phyloP scores from a whole-genome alignment of 108 stramenopile species.

The Fistulifera pelliculosa region DNA sequence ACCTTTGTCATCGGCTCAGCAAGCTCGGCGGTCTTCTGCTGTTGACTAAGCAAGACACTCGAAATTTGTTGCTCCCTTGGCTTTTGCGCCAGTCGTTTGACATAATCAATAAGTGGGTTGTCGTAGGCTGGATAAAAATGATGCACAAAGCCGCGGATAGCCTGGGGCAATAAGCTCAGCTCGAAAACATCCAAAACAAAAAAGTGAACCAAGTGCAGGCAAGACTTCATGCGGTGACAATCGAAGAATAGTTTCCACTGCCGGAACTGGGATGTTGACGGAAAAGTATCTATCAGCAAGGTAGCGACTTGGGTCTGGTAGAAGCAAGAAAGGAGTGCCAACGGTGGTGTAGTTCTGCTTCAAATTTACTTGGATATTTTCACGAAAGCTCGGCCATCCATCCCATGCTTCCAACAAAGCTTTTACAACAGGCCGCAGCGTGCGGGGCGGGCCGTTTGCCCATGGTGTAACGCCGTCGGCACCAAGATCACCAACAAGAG shows the following conservation, averaged over 20 bases:
- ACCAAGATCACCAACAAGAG: conserved; percentile 77
- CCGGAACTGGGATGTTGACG: conserved; percentile 60
- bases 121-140: conserved; percentile 84
- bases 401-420: conserved; percentile 64
- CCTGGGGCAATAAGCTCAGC: conserved; percentile 71
- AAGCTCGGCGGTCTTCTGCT: background rate
- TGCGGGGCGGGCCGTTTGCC: conserved; percentile 60
- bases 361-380: conserved; percentile 29
- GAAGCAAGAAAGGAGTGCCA: conserved; percentile 55
- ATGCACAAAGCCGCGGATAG: conserved; percentile 75
- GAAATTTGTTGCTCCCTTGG: background rate
- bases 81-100: conserved; percentile 23
- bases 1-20: background rate
- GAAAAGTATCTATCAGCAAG: conserved; percentile 65
- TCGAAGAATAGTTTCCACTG: conserved; percentile 39
- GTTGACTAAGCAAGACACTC: background rate
- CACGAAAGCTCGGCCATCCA: conserved; percentile 75
- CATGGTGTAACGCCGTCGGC: conserved; percentile 62
- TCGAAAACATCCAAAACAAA: conserved; percentile 68
- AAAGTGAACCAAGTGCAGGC: conserved; percentile 42
- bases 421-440: conserved; percentile 57
- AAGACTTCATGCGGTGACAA: conserved; percentile 50
- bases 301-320: conserved; percentile 67
- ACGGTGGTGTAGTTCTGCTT: conserved; percentile 45
- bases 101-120: conserved; percentile 36